These are phyloP conservation scores for Parathielavia appendiculata DNA, from an alignment of 495 filamentous ascomycete species.

Conservation along the genomic window DNA sequence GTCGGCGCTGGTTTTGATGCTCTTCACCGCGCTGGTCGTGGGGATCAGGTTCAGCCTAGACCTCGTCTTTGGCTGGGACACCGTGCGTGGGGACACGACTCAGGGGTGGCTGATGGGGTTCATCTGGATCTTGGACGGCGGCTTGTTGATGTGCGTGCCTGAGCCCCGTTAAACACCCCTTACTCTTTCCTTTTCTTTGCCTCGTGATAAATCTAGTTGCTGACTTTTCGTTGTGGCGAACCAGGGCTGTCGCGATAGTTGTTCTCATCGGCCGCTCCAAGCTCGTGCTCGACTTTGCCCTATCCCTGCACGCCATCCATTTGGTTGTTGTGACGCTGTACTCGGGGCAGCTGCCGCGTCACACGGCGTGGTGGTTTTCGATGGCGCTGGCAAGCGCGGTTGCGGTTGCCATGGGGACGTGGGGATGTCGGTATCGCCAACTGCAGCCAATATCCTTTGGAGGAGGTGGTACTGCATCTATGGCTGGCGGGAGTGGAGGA, in stretches of 20 bases:
- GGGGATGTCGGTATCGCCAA: slow-evolving; percentile 87
- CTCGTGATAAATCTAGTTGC: not conserved
- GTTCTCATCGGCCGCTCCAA: slow-evolving; percentile 80
- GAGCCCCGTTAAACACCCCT: not conserved
- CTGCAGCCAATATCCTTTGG: slow-evolving; percentile 86
- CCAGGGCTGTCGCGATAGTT: slow-evolving; percentile 69
- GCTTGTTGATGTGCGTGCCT: slow-evolving; percentile 64
- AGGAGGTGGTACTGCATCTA: slow-evolving; percentile 37
- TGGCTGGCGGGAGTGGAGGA: slow-evolving; percentile 10
- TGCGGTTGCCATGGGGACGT: slow-evolving; percentile 73
- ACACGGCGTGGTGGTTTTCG: slow-evolving; percentile 82
- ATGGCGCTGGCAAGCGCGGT: slow-evolving; percentile 63
- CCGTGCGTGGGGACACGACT: slow-evolving; percentile 83
- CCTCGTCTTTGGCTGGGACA: slow-evolving; percentile 73
- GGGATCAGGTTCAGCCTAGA: slow-evolving; percentile 66
- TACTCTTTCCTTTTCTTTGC: slow-evolving; percentile 4
- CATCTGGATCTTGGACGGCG: slow-evolving; percentile 75
- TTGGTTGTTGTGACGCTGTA: slow-evolving; percentile 74
- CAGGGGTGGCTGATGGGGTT: slow-evolving; percentile 87
- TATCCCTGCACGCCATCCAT: slow-evolving; percentile 84
- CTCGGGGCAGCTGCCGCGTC: slow-evolving; percentile 62
- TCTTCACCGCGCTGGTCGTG: slow-evolving; percentile 84
- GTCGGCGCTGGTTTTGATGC: slow-evolving; percentile 64
- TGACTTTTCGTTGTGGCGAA: slow-evolving; percentile 5
- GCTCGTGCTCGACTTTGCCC: slow-evolving; percentile 85